These are phyloP conservation scores for Saccharomycopsis guyanensis DNA, from an alignment of 805 yeast species.

Conservation along the genomic window DNA sequence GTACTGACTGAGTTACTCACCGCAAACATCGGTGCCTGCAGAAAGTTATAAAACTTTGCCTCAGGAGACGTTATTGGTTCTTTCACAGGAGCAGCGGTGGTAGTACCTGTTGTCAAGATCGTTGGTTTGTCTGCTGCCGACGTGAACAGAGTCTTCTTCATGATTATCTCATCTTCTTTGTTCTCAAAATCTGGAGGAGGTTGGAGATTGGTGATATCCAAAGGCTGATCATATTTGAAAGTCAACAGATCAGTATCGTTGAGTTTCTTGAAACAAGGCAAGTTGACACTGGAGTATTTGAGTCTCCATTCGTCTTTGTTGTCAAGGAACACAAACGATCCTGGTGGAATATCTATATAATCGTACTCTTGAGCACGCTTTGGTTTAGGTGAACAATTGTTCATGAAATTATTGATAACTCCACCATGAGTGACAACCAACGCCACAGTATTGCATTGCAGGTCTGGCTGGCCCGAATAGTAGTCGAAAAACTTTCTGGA, in stretches of 20 bases:
- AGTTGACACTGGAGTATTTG: constrained; percentile 12
- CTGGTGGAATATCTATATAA: constrained; percentile 10
- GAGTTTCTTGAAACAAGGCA: constrained; percentile 15
- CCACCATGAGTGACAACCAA: constrained; percentile 15
- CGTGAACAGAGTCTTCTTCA: background rate
- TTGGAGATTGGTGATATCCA: constrained; percentile 2
- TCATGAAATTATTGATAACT: constrained; percentile 16
- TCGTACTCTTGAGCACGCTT: constrained; percentile 3
- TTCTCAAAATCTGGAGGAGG: background rate
- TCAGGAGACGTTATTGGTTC: background rate
- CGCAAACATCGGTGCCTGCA: constrained; percentile 3
- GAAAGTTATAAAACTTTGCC: background rate
- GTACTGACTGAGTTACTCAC: background rate
- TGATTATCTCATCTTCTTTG: background rate
- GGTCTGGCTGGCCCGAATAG: background rate
- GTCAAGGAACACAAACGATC: constrained; percentile 13
- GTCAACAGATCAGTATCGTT: background rate
- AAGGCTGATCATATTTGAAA: constrained; percentile 10
- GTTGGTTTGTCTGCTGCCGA: background rate
- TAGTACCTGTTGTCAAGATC: background rate
- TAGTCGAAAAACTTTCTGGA: constrained; percentile 6
- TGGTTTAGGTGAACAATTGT: background rate
- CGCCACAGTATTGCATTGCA: background rate
- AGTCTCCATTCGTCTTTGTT: constrained; percentile 16
- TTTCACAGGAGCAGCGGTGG: background rate